Base-by-base conservation (phyloP, 768 basidiomycete species). In the Xanthoconium stramineum region DNA sequence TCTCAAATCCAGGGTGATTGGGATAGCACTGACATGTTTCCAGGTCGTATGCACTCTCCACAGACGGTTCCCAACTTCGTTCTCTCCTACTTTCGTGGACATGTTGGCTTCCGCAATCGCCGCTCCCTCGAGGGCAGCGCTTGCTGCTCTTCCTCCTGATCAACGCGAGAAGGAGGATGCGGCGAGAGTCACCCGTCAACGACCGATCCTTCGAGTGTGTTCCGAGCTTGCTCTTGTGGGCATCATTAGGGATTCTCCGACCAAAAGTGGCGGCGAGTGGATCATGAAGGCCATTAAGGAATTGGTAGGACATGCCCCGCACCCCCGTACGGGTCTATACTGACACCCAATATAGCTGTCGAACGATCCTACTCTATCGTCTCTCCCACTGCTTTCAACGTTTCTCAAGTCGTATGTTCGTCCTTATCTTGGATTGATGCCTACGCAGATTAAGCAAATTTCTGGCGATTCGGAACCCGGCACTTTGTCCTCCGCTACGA, bases 151-250 rank as follows among this genome's bases (percentile, higher is more conserved):
- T 46, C 74, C 81, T 3, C 77, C 79, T 0, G 93, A 94, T 65
- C 94, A 94, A 63, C 83, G 88, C 47, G 97, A 99, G 68, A 96
- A 93, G 72, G 97, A 99, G 59, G 95, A 98, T 60, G 76, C 82
- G 47, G 75, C 83, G 10, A 81, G 97, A 28, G 75, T 99, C 29
- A 64, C 82, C 7, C 85, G 89, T 47, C 94, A 98, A 70, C 81
- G 97, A 20, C 91, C 92, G 3, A 75, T 94, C 33, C 74, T 98
- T 54, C 82, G 95, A 43, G 85, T 98, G 19, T 89, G 91, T 62
- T 85, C 92, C 2, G 97, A 99, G 72, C 77, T 98, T 39, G 94
- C 92, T 11, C 76, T 97, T 20, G 86, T 97, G 1, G 92, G 89
- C 9, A 76, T 95, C 48, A 89, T 95, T 53, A 83, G 78, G 61